Conservation (phyloP, 2,329 filamentous ascomycete genomes). For the Cordyceps javanica region DNA sequence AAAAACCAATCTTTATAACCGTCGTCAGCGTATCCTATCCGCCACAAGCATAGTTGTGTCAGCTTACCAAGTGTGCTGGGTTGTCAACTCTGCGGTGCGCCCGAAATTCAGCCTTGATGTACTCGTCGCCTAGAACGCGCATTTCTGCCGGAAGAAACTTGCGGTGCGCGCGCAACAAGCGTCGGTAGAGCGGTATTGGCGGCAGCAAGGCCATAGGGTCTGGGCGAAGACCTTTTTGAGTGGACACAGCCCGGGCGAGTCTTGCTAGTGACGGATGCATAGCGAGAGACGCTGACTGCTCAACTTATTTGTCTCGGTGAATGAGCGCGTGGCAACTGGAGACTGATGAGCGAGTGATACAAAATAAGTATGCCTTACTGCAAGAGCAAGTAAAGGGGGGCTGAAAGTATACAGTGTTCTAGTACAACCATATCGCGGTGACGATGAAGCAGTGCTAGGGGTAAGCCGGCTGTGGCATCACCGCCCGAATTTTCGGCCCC, state of each 20-base stretch:
- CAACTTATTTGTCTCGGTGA: neutral
- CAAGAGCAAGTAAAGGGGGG: neutral
- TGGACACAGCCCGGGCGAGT: slow-evolving; percentile 32
- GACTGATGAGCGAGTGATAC: neutral
- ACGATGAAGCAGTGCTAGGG: too few relatives aligned
- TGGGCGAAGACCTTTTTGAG: slow-evolving; percentile 28
- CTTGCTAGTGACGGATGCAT: slow-evolving; percentile 24
- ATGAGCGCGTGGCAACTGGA: neutral
- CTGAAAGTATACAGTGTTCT: neutral
- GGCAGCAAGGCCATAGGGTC: slow-evolving; percentile 65
- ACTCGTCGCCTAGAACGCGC: slow-evolving; percentile 83
- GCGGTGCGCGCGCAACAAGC: slow-evolving; percentile 79
- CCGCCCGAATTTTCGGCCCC: slow-evolving; percentile 12
- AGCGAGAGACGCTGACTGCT: neutral
- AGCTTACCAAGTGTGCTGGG: slow-evolving; percentile 76
- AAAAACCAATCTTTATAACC: slow-evolving; percentile 70
- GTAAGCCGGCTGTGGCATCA: too few relatives aligned
- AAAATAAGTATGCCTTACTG: neutral
- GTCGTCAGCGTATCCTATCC: neutral
- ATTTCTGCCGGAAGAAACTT: slow-evolving; percentile 67
- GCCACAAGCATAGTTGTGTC: neutral
- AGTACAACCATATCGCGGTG: too few relatives aligned
- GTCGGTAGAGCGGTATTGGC: slow-evolving; percentile 82
- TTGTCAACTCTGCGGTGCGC: slow-evolving; percentile 81
- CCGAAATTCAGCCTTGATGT: slow-evolving; percentile 87